Conservation (phyloP, 495 filamentous ascomycete species). For the Aspergillus mulundensis region DNA sequence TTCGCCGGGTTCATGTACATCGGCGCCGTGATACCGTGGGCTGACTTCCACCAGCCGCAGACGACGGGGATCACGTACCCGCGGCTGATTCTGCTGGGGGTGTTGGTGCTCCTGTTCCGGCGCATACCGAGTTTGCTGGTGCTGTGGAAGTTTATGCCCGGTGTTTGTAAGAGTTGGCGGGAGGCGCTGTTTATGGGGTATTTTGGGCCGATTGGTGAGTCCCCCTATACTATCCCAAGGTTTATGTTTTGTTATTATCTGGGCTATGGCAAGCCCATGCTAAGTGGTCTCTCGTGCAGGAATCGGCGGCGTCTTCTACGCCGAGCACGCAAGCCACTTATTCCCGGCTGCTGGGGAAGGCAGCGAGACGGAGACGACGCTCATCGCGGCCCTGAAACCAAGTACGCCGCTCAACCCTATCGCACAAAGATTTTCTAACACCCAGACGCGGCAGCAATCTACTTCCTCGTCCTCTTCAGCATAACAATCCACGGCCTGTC, state of each 20-base stretch:
- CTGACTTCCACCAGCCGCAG: constrained; percentile 8
- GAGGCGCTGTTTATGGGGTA: constrained; percentile 13
- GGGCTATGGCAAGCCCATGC: too few relatives aligned
- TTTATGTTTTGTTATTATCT: not conserved
- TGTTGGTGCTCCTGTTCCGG: constrained; percentile 6
- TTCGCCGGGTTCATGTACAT: constrained; percentile 14
- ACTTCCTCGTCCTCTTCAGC: constrained; percentile 10
- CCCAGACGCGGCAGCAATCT: not conserved
- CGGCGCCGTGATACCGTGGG: constrained; percentile 7
- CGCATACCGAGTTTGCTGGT: constrained; percentile 6
- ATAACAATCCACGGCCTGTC: constrained; percentile 10
- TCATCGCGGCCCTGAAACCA: constrained; percentile 5
- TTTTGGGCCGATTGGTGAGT: constrained; percentile 11
- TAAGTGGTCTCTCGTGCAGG: too few relatives aligned
- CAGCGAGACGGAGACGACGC: not conserved
- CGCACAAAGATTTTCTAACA: too few relatives aligned
- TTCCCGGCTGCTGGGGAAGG: constrained; percentile 5
- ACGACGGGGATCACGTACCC: constrained; percentile 6
- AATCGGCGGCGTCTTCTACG: constrained; percentile 11
- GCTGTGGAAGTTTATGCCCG: constrained; percentile 9
- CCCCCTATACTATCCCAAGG: not conserved
- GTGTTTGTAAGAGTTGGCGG: constrained; percentile 6
- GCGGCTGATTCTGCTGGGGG: constrained; percentile 1
- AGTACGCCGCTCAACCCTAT: not conserved
- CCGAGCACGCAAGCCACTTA: constrained; percentile 6